Conservation (phyloP, 192 early-diverging fungal species). For the Gaertneriomyces semiglobifer region DNA sequence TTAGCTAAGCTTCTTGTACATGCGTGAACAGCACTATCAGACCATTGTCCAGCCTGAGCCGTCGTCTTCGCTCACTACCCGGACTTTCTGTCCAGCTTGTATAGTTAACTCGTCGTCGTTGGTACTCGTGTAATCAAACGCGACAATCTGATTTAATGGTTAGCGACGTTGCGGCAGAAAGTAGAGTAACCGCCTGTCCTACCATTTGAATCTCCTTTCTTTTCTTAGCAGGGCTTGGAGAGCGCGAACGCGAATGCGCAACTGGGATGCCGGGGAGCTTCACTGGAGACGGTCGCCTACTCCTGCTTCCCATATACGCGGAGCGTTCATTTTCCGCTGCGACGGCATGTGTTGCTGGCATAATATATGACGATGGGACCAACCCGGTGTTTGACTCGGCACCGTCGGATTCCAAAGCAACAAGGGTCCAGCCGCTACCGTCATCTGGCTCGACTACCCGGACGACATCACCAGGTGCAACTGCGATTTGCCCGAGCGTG, state of each 20-base stretch:
- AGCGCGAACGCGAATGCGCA: background rate
- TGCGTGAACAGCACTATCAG: background rate
- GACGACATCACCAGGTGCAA: constrained; percentile 14
- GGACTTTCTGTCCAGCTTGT: constrained; percentile 51
- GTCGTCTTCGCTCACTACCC: constrained; percentile 55
- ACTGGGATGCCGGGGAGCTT: background rate
- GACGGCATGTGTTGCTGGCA: constrained; percentile 5
- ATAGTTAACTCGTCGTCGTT: constrained; percentile 56
- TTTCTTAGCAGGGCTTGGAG: constrained; percentile 3
- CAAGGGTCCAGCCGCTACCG: constrained; percentile 38
- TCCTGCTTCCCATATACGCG: background rate
- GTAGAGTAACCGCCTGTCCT: background rate
- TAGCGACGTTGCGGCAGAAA: background rate
- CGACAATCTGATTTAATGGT: constrained; percentile 35
- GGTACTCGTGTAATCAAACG: constrained; percentile 62
- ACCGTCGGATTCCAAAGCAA: constrained; percentile 1
- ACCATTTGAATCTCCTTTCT: constrained; percentile 24
- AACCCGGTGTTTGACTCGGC: constrained; percentile 13
- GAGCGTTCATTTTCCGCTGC: constrained; percentile 7
- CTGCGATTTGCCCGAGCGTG: constrained; percentile 20
- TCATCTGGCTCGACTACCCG: constrained; percentile 30
- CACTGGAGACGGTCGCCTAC: background rate
- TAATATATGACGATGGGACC: constrained; percentile 39
- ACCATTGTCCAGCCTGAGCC: constrained; percentile 62
- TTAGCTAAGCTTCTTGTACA: too few species aligned